phyloP scores from a whole-genome alignment of 1,139 yeast genomes.

The Zygosaccharomyces pseudobailii region DNA sequence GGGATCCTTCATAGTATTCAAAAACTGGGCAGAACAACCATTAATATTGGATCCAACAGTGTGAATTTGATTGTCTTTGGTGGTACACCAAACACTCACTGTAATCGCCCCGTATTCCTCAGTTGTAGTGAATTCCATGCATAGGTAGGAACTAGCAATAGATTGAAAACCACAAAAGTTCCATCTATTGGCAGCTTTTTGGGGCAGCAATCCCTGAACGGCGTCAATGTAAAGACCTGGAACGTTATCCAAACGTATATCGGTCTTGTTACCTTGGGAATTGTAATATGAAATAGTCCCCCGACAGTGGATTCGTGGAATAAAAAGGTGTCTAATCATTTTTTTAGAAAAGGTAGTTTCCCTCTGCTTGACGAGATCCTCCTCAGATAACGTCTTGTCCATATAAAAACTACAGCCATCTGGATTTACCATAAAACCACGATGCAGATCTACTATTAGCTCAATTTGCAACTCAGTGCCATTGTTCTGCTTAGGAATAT shows the following conservation, averaged over 20 bases:
- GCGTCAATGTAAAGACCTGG: slow-evolving; percentile 79
- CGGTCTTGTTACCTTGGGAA: slow-evolving; percentile 26
- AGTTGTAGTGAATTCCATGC: slow-evolving; percentile 88
- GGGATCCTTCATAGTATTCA: slow-evolving; percentile 45
- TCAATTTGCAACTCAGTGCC: slow-evolving; percentile 42
- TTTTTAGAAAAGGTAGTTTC: slow-evolving; percentile 41
- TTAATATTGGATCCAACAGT: slow-evolving; percentile 41
- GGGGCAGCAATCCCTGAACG: slow-evolving; percentile 88
- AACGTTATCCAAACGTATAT: slow-evolving; percentile 41
- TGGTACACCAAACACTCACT: slow-evolving; percentile 65
- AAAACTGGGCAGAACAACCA: slow-evolving; percentile 54
- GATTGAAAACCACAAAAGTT: slow-evolving; percentile 81
- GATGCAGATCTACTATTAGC: slow-evolving; percentile 19
- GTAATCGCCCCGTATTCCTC: slow-evolving; percentile 64
- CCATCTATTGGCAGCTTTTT: slow-evolving; percentile 89
- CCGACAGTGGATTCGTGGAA: slow-evolving; percentile 68
- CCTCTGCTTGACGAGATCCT: slow-evolving; percentile 43
- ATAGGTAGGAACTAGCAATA: slow-evolving; percentile 55
- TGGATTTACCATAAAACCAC: slow-evolving; percentile 67
- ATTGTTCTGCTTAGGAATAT: slow-evolving; percentile 39
- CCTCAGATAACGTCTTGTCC: slow-evolving; percentile 39
- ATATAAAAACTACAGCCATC: slow-evolving; percentile 47
- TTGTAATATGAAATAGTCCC: slow-evolving; percentile 47
- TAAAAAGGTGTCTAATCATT: slow-evolving; percentile 85
- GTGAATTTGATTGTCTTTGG: slow-evolving; percentile 52